These are phyloP conservation scores for Thelonectria olida DNA, from an alignment of 2,329 filamentous ascomycete genomes.

Conservation along the genomic window DNA sequence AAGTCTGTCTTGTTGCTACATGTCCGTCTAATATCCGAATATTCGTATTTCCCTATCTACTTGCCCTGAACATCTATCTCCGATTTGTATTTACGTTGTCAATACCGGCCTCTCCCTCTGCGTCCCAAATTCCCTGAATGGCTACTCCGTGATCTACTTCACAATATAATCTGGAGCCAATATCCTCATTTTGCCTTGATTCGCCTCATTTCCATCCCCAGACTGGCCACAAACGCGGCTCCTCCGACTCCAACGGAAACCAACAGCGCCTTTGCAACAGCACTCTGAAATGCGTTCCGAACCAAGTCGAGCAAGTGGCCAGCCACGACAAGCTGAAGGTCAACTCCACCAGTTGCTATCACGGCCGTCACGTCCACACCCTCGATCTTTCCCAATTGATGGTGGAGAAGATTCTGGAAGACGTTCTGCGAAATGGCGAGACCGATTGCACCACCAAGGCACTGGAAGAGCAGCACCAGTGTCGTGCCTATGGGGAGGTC, in stretches of 20 bases:
- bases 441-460: constrained; percentile 50
- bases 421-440: constrained; percentile 33
- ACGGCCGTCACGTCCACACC: constrained; percentile 19
- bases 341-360: constrained; percentile 24
- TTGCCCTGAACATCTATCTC: no score
- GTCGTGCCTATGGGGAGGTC: constrained; percentile 56
- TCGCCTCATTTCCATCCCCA: constrained; percentile 29
- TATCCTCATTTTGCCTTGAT: constrained; percentile 23
- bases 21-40: no score
- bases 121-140: no score
- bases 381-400: constrained; percentile 11
- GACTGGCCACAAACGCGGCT: constrained; percentile 26
- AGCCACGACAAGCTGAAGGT: constrained; percentile 26
- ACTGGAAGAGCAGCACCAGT: constrained; percentile 54
- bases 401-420: constrained; percentile 26
- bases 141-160: no score
- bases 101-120: no score
- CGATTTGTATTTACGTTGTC: no score
- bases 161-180: no score
- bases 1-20: no score
- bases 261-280: constrained; percentile 30
- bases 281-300: constrained; percentile 24
- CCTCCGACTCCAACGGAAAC: constrained; percentile 31
- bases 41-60: no score
- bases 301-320: constrained; percentile 15